Evolutionary conservation across 495 filamentous ascomycete species (phyloP), one percentile per base, ranked within the genome.

Genomic region (Lepidopterella palustris): DNA sequence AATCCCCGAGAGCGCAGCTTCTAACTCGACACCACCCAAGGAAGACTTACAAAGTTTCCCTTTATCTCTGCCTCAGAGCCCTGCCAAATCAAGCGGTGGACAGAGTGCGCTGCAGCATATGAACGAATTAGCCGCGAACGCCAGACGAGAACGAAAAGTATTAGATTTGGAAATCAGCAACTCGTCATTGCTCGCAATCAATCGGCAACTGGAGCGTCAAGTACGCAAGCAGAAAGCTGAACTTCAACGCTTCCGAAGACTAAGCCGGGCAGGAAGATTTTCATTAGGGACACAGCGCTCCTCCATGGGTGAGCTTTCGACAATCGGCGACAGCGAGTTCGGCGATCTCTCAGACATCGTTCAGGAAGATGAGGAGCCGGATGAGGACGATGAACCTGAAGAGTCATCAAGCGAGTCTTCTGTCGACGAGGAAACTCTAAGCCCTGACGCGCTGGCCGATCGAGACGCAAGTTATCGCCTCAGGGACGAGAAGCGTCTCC

Each of bases 91-190:
- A 45, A 47, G 39, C 42, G 62, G 9, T n/a, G 52, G 45, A 0
- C 61, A 60, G 66, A 71, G 27, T 68, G 58, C 48, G 55, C 61
- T 59, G 62, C 81, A 81, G 54, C 79, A 80, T 24, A 71, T 81
- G 53, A 86, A 78, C 53, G 89, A 91, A 35, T 73, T 85, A 8
- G 90, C 91, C 1, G 80, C 87, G 10, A 92, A 88, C 71, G 93
- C 93, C 5, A 84, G 93, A 15, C 84, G 88, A 5, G 93, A 97
- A 72, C 84, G 93, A 57, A 97, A 97, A 72, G 92, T 99, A 27
- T 77, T 97, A 63, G 93, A 99, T 70, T 77, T 99, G n/a, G 89
- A 99, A 68, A 99, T 99, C 59, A 95, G 88, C 61, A 99, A 99
- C 64, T 92, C 90, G 1, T 96, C 90, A 23, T 81, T 99, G 6